A percentile compares a stretch with the other conserved stretches of the same genome.
phyloP scores from a whole-genome alignment of 2,329 filamentous ascomycete species.

The Alternaria brassicicola region DNA sequence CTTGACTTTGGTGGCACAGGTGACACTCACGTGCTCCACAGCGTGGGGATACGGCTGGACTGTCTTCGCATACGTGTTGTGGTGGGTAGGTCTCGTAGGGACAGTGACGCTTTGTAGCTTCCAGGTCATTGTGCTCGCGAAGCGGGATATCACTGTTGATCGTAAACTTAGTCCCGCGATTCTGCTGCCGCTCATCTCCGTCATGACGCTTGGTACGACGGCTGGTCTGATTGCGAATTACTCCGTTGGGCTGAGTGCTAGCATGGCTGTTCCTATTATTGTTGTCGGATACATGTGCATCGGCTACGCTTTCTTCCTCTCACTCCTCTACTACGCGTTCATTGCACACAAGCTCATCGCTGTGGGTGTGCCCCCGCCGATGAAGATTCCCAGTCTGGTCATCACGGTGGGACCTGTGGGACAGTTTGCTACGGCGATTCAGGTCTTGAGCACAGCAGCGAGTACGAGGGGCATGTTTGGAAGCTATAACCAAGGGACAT shows the following conservation, averaged over 20 bases:
- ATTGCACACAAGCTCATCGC: conserved; percentile 22
- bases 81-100: conserved; percentile 31
- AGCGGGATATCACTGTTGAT: conserved; percentile 16
- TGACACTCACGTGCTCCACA: conserved; percentile 64
- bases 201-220: conserved; percentile 26
- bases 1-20: conserved; percentile 70
- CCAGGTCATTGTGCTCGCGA: conserved; percentile 20
- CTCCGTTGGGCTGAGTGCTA: conserved; percentile 15
- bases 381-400: conserved; percentile 17
- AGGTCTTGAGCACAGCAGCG: conserved; percentile 21
- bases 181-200: conserved; percentile 22
- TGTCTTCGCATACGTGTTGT: conserved; percentile 53
- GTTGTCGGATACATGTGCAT: conserved; percentile 25
- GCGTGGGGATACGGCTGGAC: conserved; percentile 67
- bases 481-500: conserved; percentile 17
- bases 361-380: conserved; percentile 17
- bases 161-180: conserved; percentile 17
- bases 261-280: conserved; percentile 24
- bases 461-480: conserved; percentile 17
- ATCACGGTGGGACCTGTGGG: conserved; percentile 23
- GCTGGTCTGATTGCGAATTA: conserved; percentile 22
- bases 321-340: conserved; percentile 23
- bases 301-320: conserved; percentile 23
- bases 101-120: conserved; percentile 21
- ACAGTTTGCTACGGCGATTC: conserved; percentile 27